phyloP scores from a whole-genome alignment of 2,329 filamentous ascomycete species.

The Leptographium flavum region DNA sequence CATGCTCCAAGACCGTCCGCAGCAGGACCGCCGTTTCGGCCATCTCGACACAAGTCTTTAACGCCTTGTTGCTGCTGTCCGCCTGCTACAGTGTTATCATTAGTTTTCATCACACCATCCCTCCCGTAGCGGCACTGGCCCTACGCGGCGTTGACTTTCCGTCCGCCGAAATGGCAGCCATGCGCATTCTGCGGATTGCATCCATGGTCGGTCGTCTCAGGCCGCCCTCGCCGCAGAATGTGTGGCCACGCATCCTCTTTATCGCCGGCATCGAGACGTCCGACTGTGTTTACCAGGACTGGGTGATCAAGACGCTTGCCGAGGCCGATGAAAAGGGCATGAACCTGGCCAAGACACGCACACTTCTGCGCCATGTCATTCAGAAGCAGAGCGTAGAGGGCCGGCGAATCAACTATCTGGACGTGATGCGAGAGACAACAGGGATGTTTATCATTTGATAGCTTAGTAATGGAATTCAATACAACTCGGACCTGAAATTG shows the following conservation, averaged over 20 bases:
- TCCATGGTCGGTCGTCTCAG: constrained; percentile 2
- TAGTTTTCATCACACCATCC: constrained; percentile 2
- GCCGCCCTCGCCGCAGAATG: constrained; percentile 4
- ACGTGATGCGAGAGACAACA: constrained; percentile 2
- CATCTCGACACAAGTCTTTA: constrained; percentile 1
- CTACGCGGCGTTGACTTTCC: background rate
- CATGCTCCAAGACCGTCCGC: too few species aligned
- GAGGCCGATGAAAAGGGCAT: constrained; percentile 3
- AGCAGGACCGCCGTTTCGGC: background rate
- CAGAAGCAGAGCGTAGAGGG: background rate
- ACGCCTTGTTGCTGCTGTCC: constrained; percentile 4
- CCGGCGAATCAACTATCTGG: background rate
- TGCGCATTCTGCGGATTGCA: constrained; percentile 3
- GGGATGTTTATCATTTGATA: constrained; percentile 4
- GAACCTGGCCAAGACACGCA: constrained; percentile 4
- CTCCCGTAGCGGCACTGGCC: background rate
- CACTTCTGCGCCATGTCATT: constrained; percentile 1
- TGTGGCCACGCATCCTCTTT: constrained; percentile 12
- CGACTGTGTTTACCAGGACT: constrained; percentile 12
- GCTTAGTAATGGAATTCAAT: too few species aligned
- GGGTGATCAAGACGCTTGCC: constrained; percentile 4
- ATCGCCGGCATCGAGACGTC: constrained; percentile 11
- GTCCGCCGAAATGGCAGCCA: background rate
- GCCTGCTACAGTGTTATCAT: constrained; percentile 6
- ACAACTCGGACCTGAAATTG: too few species aligned